phyloP scores from a whole-genome alignment of 305 asterid species.

The Fraxinus albicans region DNA sequence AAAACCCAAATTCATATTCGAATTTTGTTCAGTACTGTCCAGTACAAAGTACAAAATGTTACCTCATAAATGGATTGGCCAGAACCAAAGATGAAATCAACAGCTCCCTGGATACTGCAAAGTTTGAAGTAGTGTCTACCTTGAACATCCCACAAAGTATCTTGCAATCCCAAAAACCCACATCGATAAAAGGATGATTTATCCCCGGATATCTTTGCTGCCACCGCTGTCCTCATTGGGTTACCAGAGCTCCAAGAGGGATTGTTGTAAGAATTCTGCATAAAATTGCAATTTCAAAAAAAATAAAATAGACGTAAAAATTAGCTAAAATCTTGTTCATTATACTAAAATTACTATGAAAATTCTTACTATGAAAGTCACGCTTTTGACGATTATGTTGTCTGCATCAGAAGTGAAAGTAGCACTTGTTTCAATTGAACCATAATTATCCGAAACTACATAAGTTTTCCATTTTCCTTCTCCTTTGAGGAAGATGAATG shows the following conservation, averaged over 20 bases:
- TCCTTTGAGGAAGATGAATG: conserved; percentile 51
- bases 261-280: conserved; percentile 57
- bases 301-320: background rate
- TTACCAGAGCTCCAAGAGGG: conserved; percentile 18
- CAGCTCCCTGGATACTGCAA: conserved; percentile 55
- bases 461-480: conserved; percentile 36
- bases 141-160: conserved; percentile 60
- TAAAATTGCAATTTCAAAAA: background rate
- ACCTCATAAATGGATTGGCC: conserved; percentile 72
- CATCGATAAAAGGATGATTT: conserved; percentile 38
- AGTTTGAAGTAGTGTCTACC: conserved; percentile 57
- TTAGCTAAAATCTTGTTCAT: background rate
- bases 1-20: background rate
- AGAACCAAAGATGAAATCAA: conserved; percentile 67
- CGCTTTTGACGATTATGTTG: conserved; percentile 44
- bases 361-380: conserved; percentile 50
- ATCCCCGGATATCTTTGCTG: conserved; percentile 55
- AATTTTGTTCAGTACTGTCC: background rate
- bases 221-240: conserved; percentile 37
- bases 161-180: conserved; percentile 59
- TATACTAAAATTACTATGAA: background rate
- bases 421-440: conserved; percentile 36
- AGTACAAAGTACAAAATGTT: background rate
- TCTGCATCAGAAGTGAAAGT: conserved; percentile 60
- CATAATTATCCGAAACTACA: conserved; percentile 46